Evolutionary conservation across 2,329 filamentous ascomycete species (phyloP), one percentile per base, ranked within the genome.

Genomic region (Fusarium staphyleae): DNA sequence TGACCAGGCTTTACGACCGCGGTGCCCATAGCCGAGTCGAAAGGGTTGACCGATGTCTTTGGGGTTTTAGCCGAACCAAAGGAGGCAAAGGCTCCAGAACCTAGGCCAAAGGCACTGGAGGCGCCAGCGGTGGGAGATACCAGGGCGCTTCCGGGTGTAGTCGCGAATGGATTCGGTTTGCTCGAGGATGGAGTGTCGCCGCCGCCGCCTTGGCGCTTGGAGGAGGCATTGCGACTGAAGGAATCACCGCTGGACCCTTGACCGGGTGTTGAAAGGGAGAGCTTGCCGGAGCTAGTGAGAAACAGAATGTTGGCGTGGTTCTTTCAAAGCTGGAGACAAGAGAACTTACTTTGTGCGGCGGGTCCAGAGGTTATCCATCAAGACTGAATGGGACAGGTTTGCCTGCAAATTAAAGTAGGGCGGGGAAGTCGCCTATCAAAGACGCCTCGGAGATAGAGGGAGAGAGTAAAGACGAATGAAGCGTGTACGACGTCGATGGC

Each of bases 1-100:
- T 63, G 54, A 12, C 55, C 59, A 16, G 66, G 51, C 66, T 74
- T 76, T 41, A 71, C 49, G 26, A 69, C 66, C 15, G 69, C 72
- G 14, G 75, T 70, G 43, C 81, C 81, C 75, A 86, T 85, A 63
- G 85, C 85, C 63, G 88, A 83, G 63, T 97, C 93, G 73, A 96
- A 90, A 12, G 88, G 86, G 60, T 90, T 88, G 43, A 88, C 90
- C 8, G 89, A 83, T 39, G 90, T 87, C 79, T 97, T 98, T 45
- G 92, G 90, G 2, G 92, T 93, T 78, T 96, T 96, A 28, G 84
- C 83, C 26, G 89, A 85, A 18, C 93, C 93, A 60, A 77, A 77
- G n/a, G 93, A 96, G 32, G 93, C 93, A 73, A 99, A 99, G 48
- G 95, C 95, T 66, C 95, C 95, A 14, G 91, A 96, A 33, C 95